Conservation (phyloP, 1,284 basidiomycete species). For the Vanrija pseudolonga region DNA sequence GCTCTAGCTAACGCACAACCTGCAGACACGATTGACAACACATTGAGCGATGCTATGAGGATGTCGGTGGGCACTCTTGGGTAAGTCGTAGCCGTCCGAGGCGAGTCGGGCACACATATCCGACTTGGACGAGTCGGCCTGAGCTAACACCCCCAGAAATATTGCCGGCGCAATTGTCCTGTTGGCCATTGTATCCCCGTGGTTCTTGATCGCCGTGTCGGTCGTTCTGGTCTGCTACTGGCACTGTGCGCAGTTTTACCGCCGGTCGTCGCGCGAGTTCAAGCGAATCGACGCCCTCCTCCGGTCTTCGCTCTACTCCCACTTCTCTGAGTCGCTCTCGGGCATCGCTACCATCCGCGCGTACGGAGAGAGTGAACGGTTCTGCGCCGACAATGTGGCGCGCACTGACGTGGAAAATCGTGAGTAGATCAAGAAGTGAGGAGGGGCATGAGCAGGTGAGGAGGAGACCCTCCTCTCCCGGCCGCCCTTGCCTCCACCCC, state of each 20-base stretch:
- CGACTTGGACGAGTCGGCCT: too few species aligned
- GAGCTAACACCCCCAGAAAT: background rate
- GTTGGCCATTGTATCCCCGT: constrained; percentile 71
- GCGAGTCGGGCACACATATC: too few species aligned
- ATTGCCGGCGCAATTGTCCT: constrained; percentile 67
- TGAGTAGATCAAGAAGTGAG: background rate
- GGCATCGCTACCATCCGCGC: constrained; percentile 82
- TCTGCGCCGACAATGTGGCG: constrained; percentile 70
- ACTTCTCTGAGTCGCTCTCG: constrained; percentile 80
- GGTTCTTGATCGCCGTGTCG: constrained; percentile 73
- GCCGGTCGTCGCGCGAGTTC: constrained; percentile 80
- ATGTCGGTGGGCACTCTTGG: constrained; percentile 57
- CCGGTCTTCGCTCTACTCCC: constrained; percentile 64
- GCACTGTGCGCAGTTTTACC: constrained; percentile 75
- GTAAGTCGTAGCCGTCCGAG: too few species aligned
- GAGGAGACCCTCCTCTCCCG: too few species aligned
- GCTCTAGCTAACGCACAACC: constrained; percentile 50
- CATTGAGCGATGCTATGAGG: constrained; percentile 64
- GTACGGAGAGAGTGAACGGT: constrained; percentile 67
- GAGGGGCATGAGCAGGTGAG: background rate
- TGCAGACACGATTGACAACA: constrained; percentile 76
- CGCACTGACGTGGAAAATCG: constrained; percentile 88
- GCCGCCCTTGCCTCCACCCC: too few species aligned
- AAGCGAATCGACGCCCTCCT: constrained; percentile 56
- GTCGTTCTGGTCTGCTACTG: constrained; percentile 56